A percentile compares a stretch with the other conserved stretches of the same genome.
phyloP scores from a whole-genome alignment of 345 rosid genomes.

The Gossypium rotundifolium region DNA sequence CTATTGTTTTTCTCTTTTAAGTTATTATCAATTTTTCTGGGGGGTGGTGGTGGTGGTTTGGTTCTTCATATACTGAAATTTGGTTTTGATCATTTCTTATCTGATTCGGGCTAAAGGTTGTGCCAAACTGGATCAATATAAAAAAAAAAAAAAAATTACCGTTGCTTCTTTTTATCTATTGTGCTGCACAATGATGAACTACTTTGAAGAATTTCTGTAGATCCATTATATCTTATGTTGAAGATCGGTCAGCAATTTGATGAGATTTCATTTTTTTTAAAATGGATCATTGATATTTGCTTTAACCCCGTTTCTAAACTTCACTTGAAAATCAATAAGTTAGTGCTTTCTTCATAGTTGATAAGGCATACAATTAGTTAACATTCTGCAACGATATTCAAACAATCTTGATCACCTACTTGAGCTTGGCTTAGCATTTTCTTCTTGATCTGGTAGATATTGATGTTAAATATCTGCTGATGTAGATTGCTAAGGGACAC shows the following conservation, averaged over 20 bases:
- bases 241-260: background rate
- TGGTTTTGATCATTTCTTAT: background rate
- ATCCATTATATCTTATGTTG: background rate
- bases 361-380: background rate
- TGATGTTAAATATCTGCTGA: background rate
- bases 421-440: background rate
- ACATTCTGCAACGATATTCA: background rate
- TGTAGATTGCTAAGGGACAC: background rate
- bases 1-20: background rate
- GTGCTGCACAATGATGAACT: background rate
- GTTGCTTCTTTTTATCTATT: background rate
- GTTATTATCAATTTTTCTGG: background rate
- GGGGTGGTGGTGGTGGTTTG: background rate
- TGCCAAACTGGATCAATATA: background rate
- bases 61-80: background rate
- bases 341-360: background rate
- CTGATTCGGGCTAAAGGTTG: background rate
- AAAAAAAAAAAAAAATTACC: background rate
- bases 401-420: background rate
- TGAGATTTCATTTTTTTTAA: background rate
- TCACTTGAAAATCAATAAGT: background rate
- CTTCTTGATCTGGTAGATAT: background rate
- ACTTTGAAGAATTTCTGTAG: conserved; percentile 1
- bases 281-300: conserved; percentile 1
- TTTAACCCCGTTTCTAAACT: background rate